These are phyloP conservation scores for Epithele typhae DNA, from an alignment of 768 basidiomycete species.

Conservation along the genomic window DNA sequence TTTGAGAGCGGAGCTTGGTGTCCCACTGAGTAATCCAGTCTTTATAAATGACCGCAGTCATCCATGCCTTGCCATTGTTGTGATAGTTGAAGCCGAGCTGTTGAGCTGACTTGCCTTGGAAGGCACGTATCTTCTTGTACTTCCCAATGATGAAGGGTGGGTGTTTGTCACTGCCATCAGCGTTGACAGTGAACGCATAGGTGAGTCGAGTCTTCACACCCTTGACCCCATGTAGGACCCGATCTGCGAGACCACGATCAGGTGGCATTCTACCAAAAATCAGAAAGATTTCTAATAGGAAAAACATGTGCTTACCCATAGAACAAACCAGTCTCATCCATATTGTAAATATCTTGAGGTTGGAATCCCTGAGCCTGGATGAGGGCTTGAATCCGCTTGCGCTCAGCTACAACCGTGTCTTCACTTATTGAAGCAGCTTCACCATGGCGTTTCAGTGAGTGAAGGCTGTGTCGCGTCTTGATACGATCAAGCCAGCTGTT, in stretches of 20 bases:
- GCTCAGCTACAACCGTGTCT: background rate
- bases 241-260: background rate
- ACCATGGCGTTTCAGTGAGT: background rate
- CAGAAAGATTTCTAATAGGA: too few relatives aligned
- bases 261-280: background rate
- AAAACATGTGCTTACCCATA: background rate
- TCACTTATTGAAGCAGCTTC: background rate
- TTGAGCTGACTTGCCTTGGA: constrained; percentile 21
- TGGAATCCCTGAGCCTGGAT: background rate
- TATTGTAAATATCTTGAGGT: constrained; percentile 2
- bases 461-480: background rate
- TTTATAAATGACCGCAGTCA: constrained; percentile 19
- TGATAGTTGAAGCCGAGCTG: constrained; percentile 32
- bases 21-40: constrained; percentile 29
- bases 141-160: constrained; percentile 33
- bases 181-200: constrained; percentile 28
- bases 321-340: constrained; percentile 3
- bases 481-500: background rate
- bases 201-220: background rate
- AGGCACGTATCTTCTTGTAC: constrained; percentile 26
- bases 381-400: background rate
- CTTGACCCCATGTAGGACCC: background rate
- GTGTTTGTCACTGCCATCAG: constrained; percentile 30
- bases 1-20: constrained; percentile 11
- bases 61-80: constrained; percentile 37